Evolutionary conservation across 306 rosid species (phyloP), one percentile per base, ranked within the genome.

Genomic region (Sicyos baderoa): DNA sequence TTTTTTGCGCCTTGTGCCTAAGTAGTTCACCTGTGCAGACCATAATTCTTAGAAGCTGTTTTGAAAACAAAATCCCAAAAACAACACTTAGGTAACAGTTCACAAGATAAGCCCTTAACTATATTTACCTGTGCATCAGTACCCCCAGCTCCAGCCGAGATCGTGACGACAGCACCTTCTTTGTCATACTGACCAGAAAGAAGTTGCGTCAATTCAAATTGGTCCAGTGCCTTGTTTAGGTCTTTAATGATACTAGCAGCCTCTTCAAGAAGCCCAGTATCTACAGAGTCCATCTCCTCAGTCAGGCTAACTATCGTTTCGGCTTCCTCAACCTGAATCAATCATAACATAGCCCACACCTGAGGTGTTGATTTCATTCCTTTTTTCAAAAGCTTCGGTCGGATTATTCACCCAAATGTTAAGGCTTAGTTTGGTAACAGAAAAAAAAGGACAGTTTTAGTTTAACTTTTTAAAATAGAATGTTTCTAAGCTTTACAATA

Each of bases 91-190:
- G 54, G 12, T 19, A 44, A 40, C 70, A 22, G 27, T 19, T 65
- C n/a, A 23, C 48, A 60, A 16, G 21, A 59, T 59, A 25, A 60
- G 67, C 47, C 14, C 14, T 60, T 23, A 71, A 66, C 40, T 65
- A 77, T 65, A 77, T 72, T 81, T 88, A 89, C 96, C 98, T 92
- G 98, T 48, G 98, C 98, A 81, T 92, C 98, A 47, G 96, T 92
- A n/a, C 98, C 98, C 54, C 96, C 98, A 59, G 98, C 96, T 76
- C 98, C 98, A 6, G 98, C 96, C 42, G 96, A 84, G 70, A 92
- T 86, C 66, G 82, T 57, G 76, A 92, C 76, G 74, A 86, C 88
- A 79, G 95, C 96, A 35, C 96, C 95, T 84, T 92, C 96, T 82
- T 85, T 92, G 78, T 92, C 98, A 23, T 92, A 92, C 29, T 95